Base-by-base conservation (phyloP, 2,329 filamentous ascomycete species). In the Aspergillus clavatus region DNA sequence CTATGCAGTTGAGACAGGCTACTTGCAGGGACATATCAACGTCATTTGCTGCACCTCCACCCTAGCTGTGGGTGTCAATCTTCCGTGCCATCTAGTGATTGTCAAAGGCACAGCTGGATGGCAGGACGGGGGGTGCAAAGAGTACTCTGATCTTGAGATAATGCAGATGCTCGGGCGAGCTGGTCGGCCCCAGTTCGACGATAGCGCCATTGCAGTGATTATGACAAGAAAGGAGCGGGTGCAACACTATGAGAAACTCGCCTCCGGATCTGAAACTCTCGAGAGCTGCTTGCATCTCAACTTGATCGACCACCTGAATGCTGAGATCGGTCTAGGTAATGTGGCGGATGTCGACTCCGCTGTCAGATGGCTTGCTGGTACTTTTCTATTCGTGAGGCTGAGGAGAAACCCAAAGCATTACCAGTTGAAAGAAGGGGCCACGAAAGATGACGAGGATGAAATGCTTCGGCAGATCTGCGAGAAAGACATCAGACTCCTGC, bases 101-200 rank as follows among this genome's bases (percentile, higher is more conserved):
- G 78, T 95, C 44, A 94, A 94, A 63, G 86, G 87, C 18, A 94
- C 88, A 0, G 76, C 82, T 3, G 73, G 76, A 0, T 90, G 81
- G 65, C 78, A 80, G 45, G 77, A 81, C 45, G 73, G 68, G 24
- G 67, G 75, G 5, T 74, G 79, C 28, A 78, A 82, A 44, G 87
- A 93, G 61, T 89, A 89, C 54, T 82, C 86, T 0, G 87, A 93
- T 60, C 72, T 94, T 4, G 88, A 94, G 54, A 78, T 91, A 50
- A 91, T 91, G 84, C 88, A 95, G 57, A 94, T 95, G 88, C 78
- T 94, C 39, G 88, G 88, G 5, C 81, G 88, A 51, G 88, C 88
- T 40, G 88, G 89, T 1, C 76, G 88, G 16, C 88, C 89, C 5
- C 89, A 94, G 58, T 94, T 90, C 51, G 89, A 91, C 55, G 76